A percentile compares a stretch with the other conserved stretches of the same genome.
Evolutionary conservation across 306 rosid genomes (phyloP).

Genomic region (Lotus japonicus): DNA sequence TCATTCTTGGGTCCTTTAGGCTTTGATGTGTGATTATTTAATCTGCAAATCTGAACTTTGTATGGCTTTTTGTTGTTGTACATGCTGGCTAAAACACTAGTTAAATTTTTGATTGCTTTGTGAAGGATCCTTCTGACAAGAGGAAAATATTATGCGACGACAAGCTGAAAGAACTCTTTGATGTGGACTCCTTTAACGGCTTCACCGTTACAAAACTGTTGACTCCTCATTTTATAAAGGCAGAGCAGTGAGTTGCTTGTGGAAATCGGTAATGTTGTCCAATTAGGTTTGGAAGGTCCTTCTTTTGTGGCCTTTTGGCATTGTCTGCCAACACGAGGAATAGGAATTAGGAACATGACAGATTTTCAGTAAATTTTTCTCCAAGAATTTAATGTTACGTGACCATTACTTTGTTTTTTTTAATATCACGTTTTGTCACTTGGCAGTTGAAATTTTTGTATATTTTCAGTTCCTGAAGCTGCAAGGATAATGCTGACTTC

Average conservation of each 20-base stretch:
- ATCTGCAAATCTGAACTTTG: neutral
- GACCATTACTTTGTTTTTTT: neutral
- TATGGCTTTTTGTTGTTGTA: neutral
- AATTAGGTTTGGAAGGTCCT: constrained; percentile 20
- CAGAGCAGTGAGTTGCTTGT: constrained; percentile 37
- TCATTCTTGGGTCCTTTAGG: neutral
- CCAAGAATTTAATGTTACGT: constrained; percentile 4
- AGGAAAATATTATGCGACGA: constrained; percentile 62
- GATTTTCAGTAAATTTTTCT: constrained; percentile 9
- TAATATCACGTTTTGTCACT: constrained; percentile 2
- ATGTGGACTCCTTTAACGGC: constrained; percentile 54
- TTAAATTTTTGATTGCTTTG: constrained; percentile 24
- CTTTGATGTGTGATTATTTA: neutral
- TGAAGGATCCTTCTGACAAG: constrained; percentile 75
- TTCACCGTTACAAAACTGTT: constrained; percentile 67
- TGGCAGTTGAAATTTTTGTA: constrained; percentile 16
- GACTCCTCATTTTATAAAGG: constrained; percentile 58
- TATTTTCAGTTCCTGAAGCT: constrained; percentile 6
- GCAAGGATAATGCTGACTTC: constrained; percentile 3
- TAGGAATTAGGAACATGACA: constrained; percentile 24
- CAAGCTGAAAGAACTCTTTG: constrained; percentile 73
- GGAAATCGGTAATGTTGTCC: constrained; percentile 29
- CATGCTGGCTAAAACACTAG: constrained; percentile 4
- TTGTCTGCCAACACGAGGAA: constrained; percentile 19
- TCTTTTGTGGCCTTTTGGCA: constrained; percentile 20